Evolutionary conservation across 768 basidiomycete genomes (phyloP).

Genomic region (Leccinum uliginosum): DNA sequence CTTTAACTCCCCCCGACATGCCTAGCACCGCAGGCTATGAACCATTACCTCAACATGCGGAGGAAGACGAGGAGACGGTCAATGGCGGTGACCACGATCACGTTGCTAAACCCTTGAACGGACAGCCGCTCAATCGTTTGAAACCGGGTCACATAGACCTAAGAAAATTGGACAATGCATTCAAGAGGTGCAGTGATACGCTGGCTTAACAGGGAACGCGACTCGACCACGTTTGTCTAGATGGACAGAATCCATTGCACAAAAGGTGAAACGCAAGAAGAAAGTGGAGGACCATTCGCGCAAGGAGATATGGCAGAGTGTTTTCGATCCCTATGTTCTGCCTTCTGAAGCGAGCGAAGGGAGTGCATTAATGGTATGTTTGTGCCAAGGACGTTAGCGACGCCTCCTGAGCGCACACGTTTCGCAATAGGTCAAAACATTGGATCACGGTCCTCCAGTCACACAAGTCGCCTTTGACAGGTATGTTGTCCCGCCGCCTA

Average conservation of each 20-base stretch:
- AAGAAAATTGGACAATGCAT: constrained; percentile 74
- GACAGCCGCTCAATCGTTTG: constrained; percentile 28
- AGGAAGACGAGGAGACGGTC: constrained; percentile 36
- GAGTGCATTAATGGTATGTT: constrained; percentile 14
- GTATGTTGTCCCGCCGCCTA: constrained; percentile 38
- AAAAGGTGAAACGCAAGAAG: constrained; percentile 79
- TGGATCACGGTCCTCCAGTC: constrained; percentile 79
- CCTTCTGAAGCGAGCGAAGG: constrained; percentile 32
- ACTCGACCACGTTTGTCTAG: constrained; percentile 30
- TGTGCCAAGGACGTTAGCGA: too few species aligned
- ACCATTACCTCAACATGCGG: constrained; percentile 38
- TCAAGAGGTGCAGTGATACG: constrained; percentile 56
- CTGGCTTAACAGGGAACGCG: not conserved
- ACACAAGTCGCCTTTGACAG: constrained; percentile 65
- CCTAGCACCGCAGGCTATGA: constrained; percentile 44
- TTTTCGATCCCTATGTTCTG: constrained; percentile 63
- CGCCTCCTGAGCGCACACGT: constrained; percentile 3
- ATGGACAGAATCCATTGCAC: constrained; percentile 85
- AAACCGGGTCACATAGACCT: constrained; percentile 72
- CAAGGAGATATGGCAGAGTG: constrained; percentile 75
- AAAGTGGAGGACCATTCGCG: constrained; percentile 59
- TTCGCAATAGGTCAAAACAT: constrained; percentile 57
- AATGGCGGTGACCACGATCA: constrained; percentile 31
- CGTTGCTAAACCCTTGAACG: constrained; percentile 23
- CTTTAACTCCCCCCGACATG: constrained; percentile 28